Evolutionary conservation across 2,329 filamentous ascomycete genomes (phyloP), one percentile per base, ranked within the genome.

Genomic region (Microsporum audouinii): DNA sequence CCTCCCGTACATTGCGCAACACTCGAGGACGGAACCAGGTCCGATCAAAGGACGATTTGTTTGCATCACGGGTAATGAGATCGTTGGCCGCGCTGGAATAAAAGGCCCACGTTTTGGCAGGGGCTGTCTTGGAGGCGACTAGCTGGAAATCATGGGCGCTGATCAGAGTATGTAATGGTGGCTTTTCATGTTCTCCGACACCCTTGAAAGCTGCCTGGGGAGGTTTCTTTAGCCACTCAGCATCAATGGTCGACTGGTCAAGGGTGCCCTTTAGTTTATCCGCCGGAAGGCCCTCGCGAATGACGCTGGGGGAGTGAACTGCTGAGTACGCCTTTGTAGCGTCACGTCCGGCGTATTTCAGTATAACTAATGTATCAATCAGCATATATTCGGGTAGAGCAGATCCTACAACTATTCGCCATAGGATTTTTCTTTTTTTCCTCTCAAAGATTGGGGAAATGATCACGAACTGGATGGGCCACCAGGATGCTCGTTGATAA

Each of bases 61-160:
- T 88, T 57, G 76, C 75, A 29, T 77, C 71, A 1, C 79, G 77
- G 56, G 84, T 82, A 41, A 85, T 82, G 2, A 81, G 66, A 79
- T 79, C 85, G 4, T 84, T 87, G 8, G 85, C 82, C 1, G 84
- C 85, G 6, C 83, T 86, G 23, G 83, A 86, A 68, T 85, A 82
- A 67, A 87, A 88, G 0, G 85, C 85, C 83, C 83, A 87, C n/a
- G 84, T 82, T 67, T 88, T 88, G 27, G 80, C 78, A 6, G 78
- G 77, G 56, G 85, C 77, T 4, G 79, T 80, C 31, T 75, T 74
- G 14, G 79, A 77, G 2, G 85, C 84, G 0, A 80, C 82, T 8
- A 73, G 62, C 58, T 83, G 79, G 67, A 87, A 87, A 72, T 88
- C 85, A 63, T 84, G 76, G 5, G 80, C 75, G 65, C 78, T 84